These are phyloP conservation scores for Trichoderma harzianum DNA, from an alignment of 2,329 filamentous ascomycete species.

Conservation along the genomic window DNA sequence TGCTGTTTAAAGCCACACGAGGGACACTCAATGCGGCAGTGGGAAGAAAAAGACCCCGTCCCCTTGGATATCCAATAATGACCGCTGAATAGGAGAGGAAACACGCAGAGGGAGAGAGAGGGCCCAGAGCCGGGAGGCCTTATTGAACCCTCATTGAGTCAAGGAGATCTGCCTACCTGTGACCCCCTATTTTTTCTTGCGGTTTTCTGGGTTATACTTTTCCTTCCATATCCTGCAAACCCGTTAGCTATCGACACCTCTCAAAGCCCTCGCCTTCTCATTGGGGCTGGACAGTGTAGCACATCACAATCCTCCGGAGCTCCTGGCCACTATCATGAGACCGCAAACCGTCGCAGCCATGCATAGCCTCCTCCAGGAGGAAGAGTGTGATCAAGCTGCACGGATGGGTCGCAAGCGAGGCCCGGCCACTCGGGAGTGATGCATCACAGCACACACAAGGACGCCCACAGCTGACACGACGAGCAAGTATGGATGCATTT, in stretches of 20 bases:
- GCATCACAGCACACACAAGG: background rate
- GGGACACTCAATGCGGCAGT: background rate
- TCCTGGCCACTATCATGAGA: constrained; percentile 6
- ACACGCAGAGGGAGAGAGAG: background rate
- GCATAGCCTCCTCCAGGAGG: background rate
- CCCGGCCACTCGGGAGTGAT: background rate
- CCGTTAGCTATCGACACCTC: background rate
- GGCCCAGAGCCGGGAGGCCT: background rate
- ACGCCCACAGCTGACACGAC: constrained; percentile 10
- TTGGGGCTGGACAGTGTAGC: background rate
- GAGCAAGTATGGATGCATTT: constrained; percentile 17
- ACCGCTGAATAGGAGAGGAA: background rate
- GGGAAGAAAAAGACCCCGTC: background rate
- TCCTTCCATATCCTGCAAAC: constrained; percentile 89
- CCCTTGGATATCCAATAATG: background rate
- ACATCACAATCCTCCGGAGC: constrained; percentile 1
- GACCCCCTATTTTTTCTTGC: constrained; percentile 36
- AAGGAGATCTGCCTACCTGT: background rate
- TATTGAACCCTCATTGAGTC: background rate
- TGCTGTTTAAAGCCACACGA: background rate
- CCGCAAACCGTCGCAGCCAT: background rate
- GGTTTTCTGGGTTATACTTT: constrained; percentile 66
- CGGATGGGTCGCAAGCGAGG: background rate
- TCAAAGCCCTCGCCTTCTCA: background rate
- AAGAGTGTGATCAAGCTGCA: background rate